These are phyloP conservation scores for Trypanosoma scelopori DNA, from an alignment of 208 protist genomes.

Conservation along the genomic window DNA sequence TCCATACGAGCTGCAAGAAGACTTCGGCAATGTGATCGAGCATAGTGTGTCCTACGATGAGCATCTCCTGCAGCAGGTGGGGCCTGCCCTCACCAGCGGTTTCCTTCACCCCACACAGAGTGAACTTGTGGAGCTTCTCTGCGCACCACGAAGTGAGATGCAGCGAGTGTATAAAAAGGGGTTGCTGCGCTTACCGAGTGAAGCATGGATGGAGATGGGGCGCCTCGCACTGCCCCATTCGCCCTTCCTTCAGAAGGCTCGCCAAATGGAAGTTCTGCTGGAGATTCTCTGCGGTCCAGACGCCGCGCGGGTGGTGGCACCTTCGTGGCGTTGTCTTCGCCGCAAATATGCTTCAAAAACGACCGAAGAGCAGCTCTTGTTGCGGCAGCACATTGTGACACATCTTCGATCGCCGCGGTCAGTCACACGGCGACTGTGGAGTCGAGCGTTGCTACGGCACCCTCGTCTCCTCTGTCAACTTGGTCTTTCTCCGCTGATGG, in stretches of 20 bases:
- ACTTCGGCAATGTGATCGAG: conserved; percentile 23
- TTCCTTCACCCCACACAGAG: conserved; percentile 23
- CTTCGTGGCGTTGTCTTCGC: not conserved
- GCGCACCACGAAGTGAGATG: conserved; percentile 24
- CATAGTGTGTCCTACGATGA: conserved; percentile 19
- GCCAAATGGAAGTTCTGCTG: conserved; percentile 3
- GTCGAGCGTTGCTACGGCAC: conserved; percentile 30
- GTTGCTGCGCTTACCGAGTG: not conserved
- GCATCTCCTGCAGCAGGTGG: conserved; percentile 17
- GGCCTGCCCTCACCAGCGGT: conserved; percentile 1
- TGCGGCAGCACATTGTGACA: conserved; percentile 17
- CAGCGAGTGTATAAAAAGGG: conserved; percentile 7
- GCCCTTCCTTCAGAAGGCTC: conserved; percentile 3
- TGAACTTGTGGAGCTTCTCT: conserved; percentile 18
- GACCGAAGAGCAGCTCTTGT: not conserved
- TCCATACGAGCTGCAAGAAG: conserved; percentile 28
- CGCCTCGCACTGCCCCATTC: not conserved
- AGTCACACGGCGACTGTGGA: conserved; percentile 20
- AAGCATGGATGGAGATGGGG: conserved; percentile 2
- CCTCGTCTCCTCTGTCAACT: conserved; percentile 33
- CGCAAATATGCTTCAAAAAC: not conserved
- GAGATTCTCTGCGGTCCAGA: conserved; percentile 1
- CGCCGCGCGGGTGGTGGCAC: too few relatives aligned
- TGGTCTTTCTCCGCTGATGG: conserved; percentile 38
- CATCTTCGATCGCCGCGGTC: conserved; percentile 26